These are phyloP conservation scores for Marasmius fiardii DNA, from an alignment of 1,284 basidiomycete genomes.

Conservation along the genomic window DNA sequence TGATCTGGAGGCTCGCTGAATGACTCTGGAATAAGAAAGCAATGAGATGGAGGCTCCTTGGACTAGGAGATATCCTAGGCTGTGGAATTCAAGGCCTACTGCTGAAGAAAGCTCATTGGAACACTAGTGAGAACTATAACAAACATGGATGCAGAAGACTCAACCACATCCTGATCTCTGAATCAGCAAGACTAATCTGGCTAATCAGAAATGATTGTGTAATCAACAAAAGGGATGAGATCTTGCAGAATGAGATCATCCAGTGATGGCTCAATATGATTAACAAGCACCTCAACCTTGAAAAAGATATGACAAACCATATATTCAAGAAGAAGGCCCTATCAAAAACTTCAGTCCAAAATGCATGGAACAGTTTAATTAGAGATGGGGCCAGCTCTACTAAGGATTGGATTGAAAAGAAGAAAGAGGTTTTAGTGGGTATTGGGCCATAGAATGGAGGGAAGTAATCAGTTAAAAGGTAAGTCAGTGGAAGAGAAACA, in stretches of 20 bases:
- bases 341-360: not conserved
- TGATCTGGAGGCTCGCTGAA: constrained; percentile 21
- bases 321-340: constrained; percentile 2
- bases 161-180: not conserved
- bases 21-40: constrained; percentile 14
- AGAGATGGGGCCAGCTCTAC: not conserved
- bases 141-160: not conserved
- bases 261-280: not conserved
- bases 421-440: constrained; percentile 13
- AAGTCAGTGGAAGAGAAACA: not conserved
- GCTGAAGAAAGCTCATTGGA: not conserved
- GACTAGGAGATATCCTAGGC: constrained; percentile 14
- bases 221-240: not conserved
- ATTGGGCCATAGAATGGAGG: not conserved
- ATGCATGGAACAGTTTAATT: constrained; percentile 3
- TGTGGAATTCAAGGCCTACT: not conserved
- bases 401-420: constrained; percentile 1
- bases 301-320: constrained; percentile 2
- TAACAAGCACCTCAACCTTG: not conserved
- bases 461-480: not conserved
- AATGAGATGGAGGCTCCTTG: not conserved
- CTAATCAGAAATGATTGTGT: not conserved
- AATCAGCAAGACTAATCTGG: not conserved
- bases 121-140: too few species aligned
- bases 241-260: not conserved